Percentiles rank a stretch among this genome's conserved stretches.
These are phyloP conservation scores for Colletotrichum cordylinicola DNA, from an alignment of 2,329 filamentous ascomycete genomes.

Conservation along the genomic window DNA sequence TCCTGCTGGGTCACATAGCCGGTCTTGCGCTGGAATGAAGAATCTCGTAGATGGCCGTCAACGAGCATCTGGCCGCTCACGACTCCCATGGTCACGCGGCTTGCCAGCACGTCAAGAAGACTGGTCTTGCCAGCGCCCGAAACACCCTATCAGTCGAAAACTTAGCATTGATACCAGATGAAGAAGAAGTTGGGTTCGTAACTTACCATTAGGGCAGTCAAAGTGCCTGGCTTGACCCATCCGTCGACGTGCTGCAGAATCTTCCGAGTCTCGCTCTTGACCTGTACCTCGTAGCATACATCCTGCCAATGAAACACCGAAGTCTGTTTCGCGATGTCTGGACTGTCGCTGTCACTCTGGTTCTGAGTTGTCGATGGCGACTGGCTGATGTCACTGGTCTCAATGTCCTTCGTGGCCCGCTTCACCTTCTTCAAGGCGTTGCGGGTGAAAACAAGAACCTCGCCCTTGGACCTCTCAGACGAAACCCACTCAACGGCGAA, in stretches of 20 bases:
- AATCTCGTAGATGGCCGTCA: slow-evolving; percentile 65
- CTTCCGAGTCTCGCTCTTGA: slow-evolving; percentile 64
- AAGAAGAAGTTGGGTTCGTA: slow-evolving; percentile 63
- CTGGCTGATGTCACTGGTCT: neutral
- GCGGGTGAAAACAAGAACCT: slow-evolving; percentile 65
- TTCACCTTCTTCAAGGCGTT: slow-evolving; percentile 29
- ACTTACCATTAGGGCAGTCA: slow-evolving; percentile 69
- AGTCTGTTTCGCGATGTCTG: slow-evolving; percentile 48
- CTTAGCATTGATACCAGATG: neutral
- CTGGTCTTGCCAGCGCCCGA: slow-evolving; percentile 50
- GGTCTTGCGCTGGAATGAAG: slow-evolving; percentile 71
- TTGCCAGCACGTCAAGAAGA: slow-evolving; percentile 65
- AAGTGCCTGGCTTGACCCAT: slow-evolving; percentile 72
- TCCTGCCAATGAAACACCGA: slow-evolving; percentile 73
- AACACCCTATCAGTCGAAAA: neutral
- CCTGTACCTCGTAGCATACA: slow-evolving; percentile 73
- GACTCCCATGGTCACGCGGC: slow-evolving; percentile 71
- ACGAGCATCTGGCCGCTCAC: slow-evolving; percentile 71
- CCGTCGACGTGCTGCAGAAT: slow-evolving; percentile 72
- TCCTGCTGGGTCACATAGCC: slow-evolving; percentile 73
- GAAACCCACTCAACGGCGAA: slow-evolving; percentile 49
- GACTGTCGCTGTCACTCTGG: neutral
- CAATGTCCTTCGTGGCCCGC: neutral
- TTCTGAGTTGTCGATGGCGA: neutral
- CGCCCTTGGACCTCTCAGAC: slow-evolving; percentile 63